Conservation (phyloP, 2,329 filamentous ascomycete species). For the Penicillium sp. region DNA sequence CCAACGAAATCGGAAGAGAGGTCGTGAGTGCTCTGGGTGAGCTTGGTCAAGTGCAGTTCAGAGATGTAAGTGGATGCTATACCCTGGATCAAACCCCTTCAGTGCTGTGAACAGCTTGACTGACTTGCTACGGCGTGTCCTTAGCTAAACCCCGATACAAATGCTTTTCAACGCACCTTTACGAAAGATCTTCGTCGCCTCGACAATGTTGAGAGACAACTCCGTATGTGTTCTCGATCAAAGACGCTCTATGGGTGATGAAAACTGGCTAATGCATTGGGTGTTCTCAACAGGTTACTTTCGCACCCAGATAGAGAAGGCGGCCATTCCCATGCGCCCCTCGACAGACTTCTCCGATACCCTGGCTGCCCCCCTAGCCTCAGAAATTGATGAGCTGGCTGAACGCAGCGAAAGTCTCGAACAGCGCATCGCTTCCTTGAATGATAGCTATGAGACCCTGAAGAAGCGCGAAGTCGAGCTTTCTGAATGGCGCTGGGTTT, state of each 20-base stretch:
- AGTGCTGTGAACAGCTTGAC: constrained; percentile 6
- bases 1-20: constrained; percentile 97
- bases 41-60: constrained; percentile 92
- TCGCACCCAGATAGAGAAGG: constrained; percentile 92
- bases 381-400: constrained; percentile 93
- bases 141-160: constrained; percentile 88
- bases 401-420: constrained; percentile 92
- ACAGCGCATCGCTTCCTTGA: constrained; percentile 84
- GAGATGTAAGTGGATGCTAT: constrained; percentile 68
- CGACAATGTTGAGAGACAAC: constrained; percentile 96
- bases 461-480: constrained; percentile 97
- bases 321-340: constrained; percentile 78
- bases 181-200: constrained; percentile 96
- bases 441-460: constrained; percentile 97
- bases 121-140: constrained; percentile 17
- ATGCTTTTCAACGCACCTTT: constrained; percentile 94
- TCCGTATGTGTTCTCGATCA: constrained; percentile 64
- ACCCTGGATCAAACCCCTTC: background rate
- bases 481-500: constrained; percentile 97
- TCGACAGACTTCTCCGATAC: constrained; percentile 88
- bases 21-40: constrained; percentile 95
- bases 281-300: constrained; percentile 71
- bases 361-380: constrained; percentile 81
- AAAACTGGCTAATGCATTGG: background rate
- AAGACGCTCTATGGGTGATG: background rate